phyloP scores from a whole-genome alignment of 176 grass and related monocot species.

The Aechmea fasciata region DNA sequence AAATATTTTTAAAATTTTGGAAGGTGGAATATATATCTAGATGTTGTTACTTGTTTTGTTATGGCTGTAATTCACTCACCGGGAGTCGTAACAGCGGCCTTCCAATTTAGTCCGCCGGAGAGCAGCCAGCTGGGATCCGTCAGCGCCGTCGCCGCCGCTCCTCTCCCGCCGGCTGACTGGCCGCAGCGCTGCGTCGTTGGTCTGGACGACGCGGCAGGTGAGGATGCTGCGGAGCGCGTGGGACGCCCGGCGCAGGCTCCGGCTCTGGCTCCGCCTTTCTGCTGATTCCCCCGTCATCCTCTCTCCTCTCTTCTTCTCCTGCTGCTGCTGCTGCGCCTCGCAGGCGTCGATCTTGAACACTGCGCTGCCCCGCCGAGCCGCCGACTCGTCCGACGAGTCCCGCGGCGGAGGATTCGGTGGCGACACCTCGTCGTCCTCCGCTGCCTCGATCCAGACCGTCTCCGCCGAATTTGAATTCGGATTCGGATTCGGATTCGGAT shows the following conservation, averaged over 20 bases:
- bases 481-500: not conserved
- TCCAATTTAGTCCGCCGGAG: no score
- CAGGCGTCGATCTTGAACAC: conserved; percentile 16
- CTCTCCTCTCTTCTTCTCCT: not conserved
- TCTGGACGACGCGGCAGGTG: conserved; percentile 28
- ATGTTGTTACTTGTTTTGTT: not conserved
- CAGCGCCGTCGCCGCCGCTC: not conserved
- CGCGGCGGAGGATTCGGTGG: conserved; percentile 9
- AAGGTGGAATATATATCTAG: no score
- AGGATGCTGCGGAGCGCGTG: conserved; percentile 35
- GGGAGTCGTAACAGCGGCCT: not conserved
- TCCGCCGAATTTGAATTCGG: not conserved
- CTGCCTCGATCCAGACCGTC: not conserved
- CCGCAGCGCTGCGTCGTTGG: conserved; percentile 26
- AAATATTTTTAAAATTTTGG: no score
- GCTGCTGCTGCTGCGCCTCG: not conserved
- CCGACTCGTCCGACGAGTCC: conserved; percentile 16
- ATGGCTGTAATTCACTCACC: not conserved
- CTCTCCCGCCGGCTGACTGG: conserved; percentile 1
- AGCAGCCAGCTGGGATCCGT: not conserved
- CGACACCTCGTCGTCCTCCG: conserved; percentile 1
- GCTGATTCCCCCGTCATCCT: not conserved
- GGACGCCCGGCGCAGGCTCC: conserved; percentile 23
- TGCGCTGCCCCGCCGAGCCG: no score
- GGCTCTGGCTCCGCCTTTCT: conserved; percentile 15